These are phyloP conservation scores for Centaurea solstitialis DNA, from an alignment of 129 eudicot genomes.

Conservation along the genomic window DNA sequence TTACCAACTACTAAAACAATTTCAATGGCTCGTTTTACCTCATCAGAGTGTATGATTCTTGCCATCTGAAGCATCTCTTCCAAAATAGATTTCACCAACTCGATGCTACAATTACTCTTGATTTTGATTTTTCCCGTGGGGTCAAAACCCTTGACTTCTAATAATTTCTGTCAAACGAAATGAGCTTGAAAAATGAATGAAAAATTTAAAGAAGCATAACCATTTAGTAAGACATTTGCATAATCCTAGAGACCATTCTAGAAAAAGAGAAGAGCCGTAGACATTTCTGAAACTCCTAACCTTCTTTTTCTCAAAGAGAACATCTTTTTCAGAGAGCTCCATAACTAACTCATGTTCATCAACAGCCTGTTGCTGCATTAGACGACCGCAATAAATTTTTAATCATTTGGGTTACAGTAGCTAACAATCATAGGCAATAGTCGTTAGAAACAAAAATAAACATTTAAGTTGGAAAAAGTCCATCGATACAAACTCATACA, in stretches of 20 bases:
- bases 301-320: slow-evolving; percentile 62
- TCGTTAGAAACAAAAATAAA: neutral
- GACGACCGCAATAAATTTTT: slow-evolving; percentile 1
- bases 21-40: slow-evolving; percentile 46
- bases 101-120: slow-evolving; percentile 31
- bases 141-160: slow-evolving; percentile 48
- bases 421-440: neutral
- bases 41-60: slow-evolving; percentile 58
- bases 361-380: slow-evolving; percentile 39
- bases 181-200: slow-evolving; percentile 2
- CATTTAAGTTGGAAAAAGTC: neutral
- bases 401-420: neutral
- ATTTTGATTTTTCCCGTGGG: slow-evolving; percentile 32
- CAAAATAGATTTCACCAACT: slow-evolving; percentile 39
- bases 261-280: neutral
- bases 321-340: slow-evolving; percentile 61
- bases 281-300: slow-evolving; percentile 29
- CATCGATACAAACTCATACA: neutral
- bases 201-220: neutral
- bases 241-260: neutral
- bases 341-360: slow-evolving; percentile 47
- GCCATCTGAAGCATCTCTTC: slow-evolving; percentile 57
- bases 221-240: neutral
- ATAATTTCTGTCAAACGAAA: slow-evolving; percentile 45
- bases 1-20: neutral